These are phyloP conservation scores for Colletotrichum cordylinicola DNA, from an alignment of 2,329 filamentous ascomycete species.

Conservation along the genomic window DNA sequence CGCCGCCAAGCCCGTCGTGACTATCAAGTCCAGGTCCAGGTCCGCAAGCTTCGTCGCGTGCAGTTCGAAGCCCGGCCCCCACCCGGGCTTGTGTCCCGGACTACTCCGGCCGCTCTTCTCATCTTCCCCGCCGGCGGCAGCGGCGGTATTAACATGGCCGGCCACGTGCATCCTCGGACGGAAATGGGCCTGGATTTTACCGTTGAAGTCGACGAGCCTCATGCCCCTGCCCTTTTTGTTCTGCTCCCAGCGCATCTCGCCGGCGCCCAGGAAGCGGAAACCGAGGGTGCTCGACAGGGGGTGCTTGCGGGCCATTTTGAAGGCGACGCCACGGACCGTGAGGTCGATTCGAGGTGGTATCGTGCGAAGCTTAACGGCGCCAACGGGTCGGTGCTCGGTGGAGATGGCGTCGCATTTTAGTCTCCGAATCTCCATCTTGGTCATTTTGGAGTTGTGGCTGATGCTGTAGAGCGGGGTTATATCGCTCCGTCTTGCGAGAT, in stretches of 20 bases:
- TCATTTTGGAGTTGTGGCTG: slow-evolving; percentile 4
- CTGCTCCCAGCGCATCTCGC: slow-evolving; percentile 19
- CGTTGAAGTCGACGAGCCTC: slow-evolving; percentile 18
- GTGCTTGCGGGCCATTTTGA: slow-evolving; percentile 15
- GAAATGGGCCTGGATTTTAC: slow-evolving; percentile 1
- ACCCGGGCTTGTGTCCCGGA: background rate
- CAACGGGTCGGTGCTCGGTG: background rate
- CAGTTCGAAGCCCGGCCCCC: slow-evolving; percentile 16
- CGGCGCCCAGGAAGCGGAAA: slow-evolving; percentile 10
- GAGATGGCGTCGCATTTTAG: background rate
- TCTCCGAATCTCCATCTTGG: slow-evolving; percentile 13
- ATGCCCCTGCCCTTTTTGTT: background rate
- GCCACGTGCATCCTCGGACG: background rate
- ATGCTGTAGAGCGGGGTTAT: background rate
- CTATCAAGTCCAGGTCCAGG: slow-evolving; percentile 16
- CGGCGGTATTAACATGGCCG: background rate
- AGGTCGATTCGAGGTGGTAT: slow-evolving; percentile 15
- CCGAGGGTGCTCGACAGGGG: slow-evolving; percentile 3
- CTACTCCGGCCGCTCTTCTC: background rate
- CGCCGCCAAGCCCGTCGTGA: slow-evolving; percentile 19
- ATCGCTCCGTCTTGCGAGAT: background rate
- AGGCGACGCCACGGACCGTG: slow-evolving; percentile 6
- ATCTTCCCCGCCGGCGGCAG: background rate
- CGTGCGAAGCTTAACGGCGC: slow-evolving; percentile 1
- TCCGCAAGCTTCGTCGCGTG: slow-evolving; percentile 5